A percentile compares a stretch with the other conserved stretches of the same genome.
phyloP scores from a whole-genome alignment of 176 grass and related monocot species.

The Elymus sibiricus region DNA sequence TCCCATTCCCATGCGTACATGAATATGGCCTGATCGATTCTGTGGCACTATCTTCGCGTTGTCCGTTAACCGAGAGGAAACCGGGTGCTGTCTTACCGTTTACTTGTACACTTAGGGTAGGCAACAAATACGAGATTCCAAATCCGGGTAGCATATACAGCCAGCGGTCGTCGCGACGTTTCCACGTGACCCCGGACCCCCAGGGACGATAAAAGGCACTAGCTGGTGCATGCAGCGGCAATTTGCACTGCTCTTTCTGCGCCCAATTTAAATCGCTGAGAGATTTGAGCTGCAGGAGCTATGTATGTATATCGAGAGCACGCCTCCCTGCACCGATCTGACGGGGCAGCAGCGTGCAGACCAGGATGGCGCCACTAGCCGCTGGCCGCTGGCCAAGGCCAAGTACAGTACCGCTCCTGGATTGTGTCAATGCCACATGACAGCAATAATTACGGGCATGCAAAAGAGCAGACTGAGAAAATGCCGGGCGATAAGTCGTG shows the following conservation, averaged over 20 bases:
- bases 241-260: background rate
- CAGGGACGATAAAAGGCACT: background rate
- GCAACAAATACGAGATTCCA: background rate
- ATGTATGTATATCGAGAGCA: background rate
- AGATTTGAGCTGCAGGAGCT: slow-evolving; percentile 1
- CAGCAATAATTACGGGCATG: background rate
- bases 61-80: background rate
- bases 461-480: background rate
- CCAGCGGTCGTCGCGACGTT: background rate
- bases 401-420: slow-evolving; percentile 2
- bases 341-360: background rate
- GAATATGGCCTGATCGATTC: background rate
- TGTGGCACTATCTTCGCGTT: background rate
- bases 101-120: background rate
- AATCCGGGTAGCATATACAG: background rate
- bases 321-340: background rate
- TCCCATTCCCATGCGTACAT: background rate
- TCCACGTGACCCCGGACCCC: background rate
- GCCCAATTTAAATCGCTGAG: background rate
- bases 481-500: background rate
- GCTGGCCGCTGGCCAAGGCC: background rate
- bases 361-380: background rate
- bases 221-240: background rate
- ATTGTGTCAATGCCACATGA: background rate
- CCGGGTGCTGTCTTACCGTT: background rate